These are phyloP conservation scores for Crithidia brevicula DNA, from an alignment of 208 protist species.

Conservation along the genomic window DNA sequence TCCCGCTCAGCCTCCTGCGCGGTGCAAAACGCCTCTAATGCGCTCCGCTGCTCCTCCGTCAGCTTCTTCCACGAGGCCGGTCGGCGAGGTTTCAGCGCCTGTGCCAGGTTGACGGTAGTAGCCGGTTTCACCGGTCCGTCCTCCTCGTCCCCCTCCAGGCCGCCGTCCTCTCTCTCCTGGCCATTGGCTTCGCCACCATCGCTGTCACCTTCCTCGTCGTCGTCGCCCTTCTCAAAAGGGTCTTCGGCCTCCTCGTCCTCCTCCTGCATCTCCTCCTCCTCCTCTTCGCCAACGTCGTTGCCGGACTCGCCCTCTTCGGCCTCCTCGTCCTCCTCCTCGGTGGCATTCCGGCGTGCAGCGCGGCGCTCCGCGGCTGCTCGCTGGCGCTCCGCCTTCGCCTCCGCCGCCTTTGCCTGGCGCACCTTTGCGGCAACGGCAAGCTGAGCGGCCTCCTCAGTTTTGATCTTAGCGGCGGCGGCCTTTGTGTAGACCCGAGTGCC, in stretches of 20 bases:
- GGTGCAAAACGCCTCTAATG: slow-evolving; percentile 40
- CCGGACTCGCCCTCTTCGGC: slow-evolving; percentile 20
- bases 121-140: not conserved
- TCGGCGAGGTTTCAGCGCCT: slow-evolving; percentile 8
- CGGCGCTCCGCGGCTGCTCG: slow-evolving; percentile 36
- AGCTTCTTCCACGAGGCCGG: slow-evolving; percentile 44
- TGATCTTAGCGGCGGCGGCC: slow-evolving; percentile 42
- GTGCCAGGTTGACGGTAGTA: not conserved
- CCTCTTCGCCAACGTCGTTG: slow-evolving; percentile 26
- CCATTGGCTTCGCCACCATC: slow-evolving; percentile 27
- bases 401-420: slow-evolving; percentile 21
- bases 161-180: slow-evolving; percentile 18
- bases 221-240: slow-evolving; percentile 31
- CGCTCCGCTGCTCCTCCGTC: slow-evolving; percentile 52
- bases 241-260: slow-evolving; percentile 31
- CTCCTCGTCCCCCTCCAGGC: not conserved
- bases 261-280: slow-evolving; percentile 43
- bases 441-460: slow-evolving; percentile 42
- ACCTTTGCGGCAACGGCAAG: slow-evolving; percentile 46
- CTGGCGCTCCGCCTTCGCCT: slow-evolving; percentile 51
- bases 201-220: slow-evolving; percentile 30
- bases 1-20: slow-evolving; percentile 55
- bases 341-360: slow-evolving; percentile 26
- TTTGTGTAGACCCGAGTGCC: slow-evolving; percentile 38
- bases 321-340: slow-evolving; percentile 31